These are phyloP conservation scores for Gonium pectorale DNA, from an alignment of 139 green algal species.

Conservation along the genomic window DNA sequence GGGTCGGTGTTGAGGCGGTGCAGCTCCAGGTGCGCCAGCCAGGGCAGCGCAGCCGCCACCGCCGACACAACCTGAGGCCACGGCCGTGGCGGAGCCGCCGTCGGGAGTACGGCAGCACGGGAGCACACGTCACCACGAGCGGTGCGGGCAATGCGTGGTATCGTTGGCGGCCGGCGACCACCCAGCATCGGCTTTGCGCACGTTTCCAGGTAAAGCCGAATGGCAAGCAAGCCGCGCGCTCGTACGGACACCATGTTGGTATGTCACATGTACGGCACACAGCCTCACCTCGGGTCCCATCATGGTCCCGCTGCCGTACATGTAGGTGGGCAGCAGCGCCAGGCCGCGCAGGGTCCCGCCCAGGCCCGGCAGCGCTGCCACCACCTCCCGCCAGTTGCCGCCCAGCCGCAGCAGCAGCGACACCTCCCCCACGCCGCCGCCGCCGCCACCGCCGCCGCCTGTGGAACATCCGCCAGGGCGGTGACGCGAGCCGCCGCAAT, in stretches of 20 bases:
- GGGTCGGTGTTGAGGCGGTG: constrained; percentile 17
- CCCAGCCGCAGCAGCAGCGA: constrained; percentile 33
- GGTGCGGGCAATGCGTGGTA: no score
- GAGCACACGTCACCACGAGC: no score
- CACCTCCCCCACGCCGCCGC: neutral
- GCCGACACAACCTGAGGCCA: neutral
- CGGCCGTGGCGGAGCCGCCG: no score
- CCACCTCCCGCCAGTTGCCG: constrained; percentile 5
- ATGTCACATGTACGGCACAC: no score
- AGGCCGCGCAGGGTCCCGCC: neutral
- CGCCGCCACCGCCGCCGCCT: neutral
- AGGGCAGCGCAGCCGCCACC: neutral
- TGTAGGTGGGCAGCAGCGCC: constrained; percentile 35
- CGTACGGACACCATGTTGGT: no score
- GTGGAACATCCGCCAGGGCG: neutral
- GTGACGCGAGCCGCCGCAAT: no score
- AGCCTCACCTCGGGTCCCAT: neutral
- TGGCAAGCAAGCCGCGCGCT: no score
- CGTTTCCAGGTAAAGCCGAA: no score
- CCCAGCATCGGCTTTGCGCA: no score
- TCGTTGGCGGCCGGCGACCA: no score
- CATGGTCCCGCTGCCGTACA: constrained; percentile 40
- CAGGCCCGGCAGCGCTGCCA: neutral
- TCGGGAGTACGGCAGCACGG: no score
- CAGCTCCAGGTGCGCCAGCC: constrained; percentile 30